phyloP scores from a whole-genome alignment of 352 stramenopile genomes.

The Globisporangium iwayamae region DNA sequence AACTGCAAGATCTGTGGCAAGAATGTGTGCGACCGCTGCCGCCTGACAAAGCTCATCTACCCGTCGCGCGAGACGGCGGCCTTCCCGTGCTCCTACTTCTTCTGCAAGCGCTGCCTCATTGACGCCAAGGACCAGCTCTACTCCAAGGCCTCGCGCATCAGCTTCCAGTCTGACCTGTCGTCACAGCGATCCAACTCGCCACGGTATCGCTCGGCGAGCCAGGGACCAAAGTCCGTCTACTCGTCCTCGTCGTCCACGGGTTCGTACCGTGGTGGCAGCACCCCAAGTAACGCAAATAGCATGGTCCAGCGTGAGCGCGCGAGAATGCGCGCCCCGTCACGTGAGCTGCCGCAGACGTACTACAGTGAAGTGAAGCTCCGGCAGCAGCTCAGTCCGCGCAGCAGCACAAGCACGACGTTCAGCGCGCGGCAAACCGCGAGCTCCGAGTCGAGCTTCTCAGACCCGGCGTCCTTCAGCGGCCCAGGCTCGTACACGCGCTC shows the following conservation, averaged over 20 bases:
- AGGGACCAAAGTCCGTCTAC: slow-evolving; percentile 10
- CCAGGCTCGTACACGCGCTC: slow-evolving; percentile 1
- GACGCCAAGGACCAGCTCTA: slow-evolving; percentile 45
- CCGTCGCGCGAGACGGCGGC: slow-evolving; percentile 39
- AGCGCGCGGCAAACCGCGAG: slow-evolving; percentile 11
- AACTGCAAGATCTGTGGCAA: slow-evolving; percentile 69
- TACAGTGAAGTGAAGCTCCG: slow-evolving; percentile 13
- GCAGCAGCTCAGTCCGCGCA: slow-evolving; percentile 15
- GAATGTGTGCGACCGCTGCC: slow-evolving; percentile 64
- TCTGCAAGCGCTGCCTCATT: slow-evolving; percentile 55
- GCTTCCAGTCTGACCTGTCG: slow-evolving; percentile 41
- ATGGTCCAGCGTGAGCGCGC: neutral
- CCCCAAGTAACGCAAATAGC: slow-evolving; percentile 7
- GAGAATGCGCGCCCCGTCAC: neutral
- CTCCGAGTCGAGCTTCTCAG: slow-evolving; percentile 18
- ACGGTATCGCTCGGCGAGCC: slow-evolving; percentile 8
- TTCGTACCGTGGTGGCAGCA: slow-evolving; percentile 23
- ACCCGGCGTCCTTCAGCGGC: neutral
- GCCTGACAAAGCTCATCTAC: slow-evolving; percentile 56
- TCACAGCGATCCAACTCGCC: slow-evolving; percentile 22
- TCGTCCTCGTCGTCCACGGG: slow-evolving; percentile 14
- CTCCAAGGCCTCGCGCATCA: slow-evolving; percentile 27
- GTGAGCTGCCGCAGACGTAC: slow-evolving; percentile 4
- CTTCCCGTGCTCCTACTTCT: slow-evolving; percentile 53
- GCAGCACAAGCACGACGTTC: slow-evolving; percentile 13